Base-by-base conservation (phyloP, 2,329 filamentous ascomycete species). In the Arachnopeziza araneosa region DNA sequence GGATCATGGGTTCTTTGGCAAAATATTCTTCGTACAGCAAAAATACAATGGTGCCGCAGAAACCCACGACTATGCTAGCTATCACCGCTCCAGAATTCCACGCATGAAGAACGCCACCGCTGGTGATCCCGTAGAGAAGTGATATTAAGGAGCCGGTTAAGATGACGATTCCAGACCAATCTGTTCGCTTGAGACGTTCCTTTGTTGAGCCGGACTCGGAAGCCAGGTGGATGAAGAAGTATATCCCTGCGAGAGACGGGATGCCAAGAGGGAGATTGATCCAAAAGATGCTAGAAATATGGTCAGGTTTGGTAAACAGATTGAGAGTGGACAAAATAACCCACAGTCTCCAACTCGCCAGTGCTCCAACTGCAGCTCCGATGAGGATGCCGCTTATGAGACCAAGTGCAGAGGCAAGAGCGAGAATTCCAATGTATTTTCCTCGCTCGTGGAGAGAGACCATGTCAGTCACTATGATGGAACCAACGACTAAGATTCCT, bases 81-180 rank as follows among this genome's bases (percentile, higher is more conserved):
- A 89, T 73, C 0, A 83, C 85, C 1, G 78, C 76, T 76, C 80
- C 86, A 7, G 79, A 83, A 51, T 74, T 70, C 86, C 86, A 89
- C 0, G 78, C 68, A 69, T 87, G 87, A 72, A 85, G 80, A 14
- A 87, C 78, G 32, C 85, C 85, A 10, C 85, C 87, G 76, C 83
- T 85, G 1, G 83, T 84, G 4, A 87, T 70, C 0, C 83, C 81
- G 53, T 86, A 82, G 36, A 87, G 71, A 66, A 87, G 81, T 36
- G 78, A 79, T 0, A 82, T 83, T n/a, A 79, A 75, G n/a, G 80
- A 81, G 9, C 74, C 78, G n/a, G 87, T 76, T 68, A 89, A 87
- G 2, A 90, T 69, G 1, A 79, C 62, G 4, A 81, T 79, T 1
- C 87, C 87, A 23, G 82, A 58, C 78, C 82, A 89, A 68, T 90